phyloP scores from a whole-genome alignment of 148 eudicot species.

The Salicornia ramosissima region DNA sequence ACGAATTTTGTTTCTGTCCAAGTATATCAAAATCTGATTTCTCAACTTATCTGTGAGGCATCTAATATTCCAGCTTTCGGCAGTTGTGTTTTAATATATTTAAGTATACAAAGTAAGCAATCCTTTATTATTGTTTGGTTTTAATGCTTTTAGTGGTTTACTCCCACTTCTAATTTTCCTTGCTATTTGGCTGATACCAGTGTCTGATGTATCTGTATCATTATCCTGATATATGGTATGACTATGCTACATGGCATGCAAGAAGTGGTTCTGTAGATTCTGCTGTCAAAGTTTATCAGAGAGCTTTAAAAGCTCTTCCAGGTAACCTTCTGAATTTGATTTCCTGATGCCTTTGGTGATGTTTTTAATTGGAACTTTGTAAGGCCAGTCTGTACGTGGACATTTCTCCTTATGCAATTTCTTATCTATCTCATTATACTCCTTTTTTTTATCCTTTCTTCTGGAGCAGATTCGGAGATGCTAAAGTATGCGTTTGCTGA shows the following conservation, averaged over 20 bases:
- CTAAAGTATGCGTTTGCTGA: constrained; percentile 93
- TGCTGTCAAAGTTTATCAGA: constrained; percentile 77
- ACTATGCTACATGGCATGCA: constrained; percentile 96
- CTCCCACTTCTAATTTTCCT: constrained; percentile 11
- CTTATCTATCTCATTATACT: not conserved
- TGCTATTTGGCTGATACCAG: constrained; percentile 38
- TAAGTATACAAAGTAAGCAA: too few species aligned
- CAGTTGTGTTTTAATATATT: too few species aligned
- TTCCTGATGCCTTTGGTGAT: not conserved
- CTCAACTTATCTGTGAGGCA: not conserved
- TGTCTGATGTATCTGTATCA: constrained; percentile 99
- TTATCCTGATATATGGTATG: constrained; percentile 98
- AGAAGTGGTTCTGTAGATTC: constrained; percentile 86
- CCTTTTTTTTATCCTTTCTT: not conserved
- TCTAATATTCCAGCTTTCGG: not conserved
- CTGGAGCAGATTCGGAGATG: constrained; percentile 64
- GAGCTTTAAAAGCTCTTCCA: constrained; percentile 96
- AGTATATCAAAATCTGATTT: not conserved
- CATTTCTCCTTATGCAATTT: not conserved
- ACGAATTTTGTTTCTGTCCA: not conserved
- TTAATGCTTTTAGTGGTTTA: constrained; percentile 1
- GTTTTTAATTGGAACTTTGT: not conserved
- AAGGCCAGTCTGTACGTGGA: not conserved
- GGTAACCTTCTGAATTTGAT: constrained; percentile 39
- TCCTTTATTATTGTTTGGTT: constrained; percentile 16